phyloP scores from a whole-genome alignment of 768 basidiomycete species.

The Sutorius australiensis region DNA sequence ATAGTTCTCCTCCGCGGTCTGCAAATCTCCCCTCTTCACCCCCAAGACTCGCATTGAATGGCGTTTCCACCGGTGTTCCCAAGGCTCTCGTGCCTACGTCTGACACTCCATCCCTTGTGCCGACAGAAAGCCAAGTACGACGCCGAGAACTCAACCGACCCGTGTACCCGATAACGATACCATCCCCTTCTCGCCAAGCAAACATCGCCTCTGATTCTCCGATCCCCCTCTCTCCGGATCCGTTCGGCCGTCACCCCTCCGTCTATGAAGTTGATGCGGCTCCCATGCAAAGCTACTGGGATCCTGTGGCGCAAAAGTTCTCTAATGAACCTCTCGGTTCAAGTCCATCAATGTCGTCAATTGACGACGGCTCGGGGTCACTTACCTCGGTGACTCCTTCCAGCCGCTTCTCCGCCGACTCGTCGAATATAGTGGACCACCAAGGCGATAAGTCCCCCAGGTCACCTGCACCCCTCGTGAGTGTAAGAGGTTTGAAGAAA shows the following conservation, averaged over 20 bases:
- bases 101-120: conserved; percentile 22
- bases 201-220: conserved; percentile 43
- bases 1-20: conserved; percentile 18
- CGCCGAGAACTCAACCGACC: conserved; percentile 51
- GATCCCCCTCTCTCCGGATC: conserved; percentile 82
- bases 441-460: conserved; percentile 32
- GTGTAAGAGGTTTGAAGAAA: conserved; percentile 69
- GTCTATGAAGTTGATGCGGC: conserved; percentile 30
- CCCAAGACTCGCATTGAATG: conserved; percentile 65
- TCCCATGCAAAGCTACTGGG: conserved; percentile 44
- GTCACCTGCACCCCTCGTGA: conserved; percentile 51
- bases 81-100: conserved; percentile 37
- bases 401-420: conserved; percentile 79
- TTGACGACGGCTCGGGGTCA: conserved; percentile 17
- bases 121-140: conserved; percentile 45
- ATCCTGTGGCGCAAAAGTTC: conserved; percentile 28
- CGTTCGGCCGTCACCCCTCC: conserved; percentile 72
- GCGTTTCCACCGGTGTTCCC: conserved; percentile 60
- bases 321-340: conserved; percentile 18
- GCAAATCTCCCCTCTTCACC: conserved; percentile 44
- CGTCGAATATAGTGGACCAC: conserved; percentile 38
- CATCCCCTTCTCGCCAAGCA: conserved; percentile 24
- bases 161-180: conserved; percentile 41
- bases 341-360: conserved; percentile 25
- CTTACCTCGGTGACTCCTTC: conserved; percentile 31